Evolutionary conservation across 306 rosid genomes (phyloP), one percentile per base, ranked within the genome.

Genomic region (Abrus pulchellus): DNA sequence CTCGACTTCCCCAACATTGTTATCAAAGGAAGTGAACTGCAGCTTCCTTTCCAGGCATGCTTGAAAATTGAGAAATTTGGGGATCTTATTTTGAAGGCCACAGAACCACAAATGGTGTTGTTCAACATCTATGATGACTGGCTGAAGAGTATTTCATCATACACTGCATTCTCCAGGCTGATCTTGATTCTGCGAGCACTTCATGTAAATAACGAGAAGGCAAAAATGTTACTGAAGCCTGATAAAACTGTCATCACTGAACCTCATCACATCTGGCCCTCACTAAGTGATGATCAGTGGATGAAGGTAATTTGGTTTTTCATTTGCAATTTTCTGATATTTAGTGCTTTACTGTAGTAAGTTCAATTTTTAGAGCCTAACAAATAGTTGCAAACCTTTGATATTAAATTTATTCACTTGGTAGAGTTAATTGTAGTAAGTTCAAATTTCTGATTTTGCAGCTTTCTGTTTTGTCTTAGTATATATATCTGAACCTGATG

Each of bases 221-320:
- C 99, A 40, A 96, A 96, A 86, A 96, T 96, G 99, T 86, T 96
- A 27, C 83, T 96, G 78, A 96, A 93, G 90, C 99, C 99, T 48
- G 99, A 96, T 89, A 96, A 93, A 75, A 92, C 97, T 7, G 87
- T 96, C 41, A 70, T 96, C 54, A 96, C 99, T 6, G 98, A 96
- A 81, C 97, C 99, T 43, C 99, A 96, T 86, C 99, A 96, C 86
- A 96, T 96, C 66, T 96, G 99, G 99, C 99, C 99, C 38, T 96
- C 99, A 81, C 97, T 96, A 61, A 87, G 74, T 32, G 99, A 96
- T 87, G 99, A 96, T 57, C 99, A 96, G 59, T 96, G 99, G 99
- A 96, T 96, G 99, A 96, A 96, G 98, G 99, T 94, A 81, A 76
- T 9, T 60, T 70, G 30, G 7, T 14, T 62, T 5, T 64, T 45